A percentile compares a stretch with the other conserved stretches of the same genome.
phyloP scores from a whole-genome alignment of 176 grass and related monocot species.

The Carex pumila region DNA sequence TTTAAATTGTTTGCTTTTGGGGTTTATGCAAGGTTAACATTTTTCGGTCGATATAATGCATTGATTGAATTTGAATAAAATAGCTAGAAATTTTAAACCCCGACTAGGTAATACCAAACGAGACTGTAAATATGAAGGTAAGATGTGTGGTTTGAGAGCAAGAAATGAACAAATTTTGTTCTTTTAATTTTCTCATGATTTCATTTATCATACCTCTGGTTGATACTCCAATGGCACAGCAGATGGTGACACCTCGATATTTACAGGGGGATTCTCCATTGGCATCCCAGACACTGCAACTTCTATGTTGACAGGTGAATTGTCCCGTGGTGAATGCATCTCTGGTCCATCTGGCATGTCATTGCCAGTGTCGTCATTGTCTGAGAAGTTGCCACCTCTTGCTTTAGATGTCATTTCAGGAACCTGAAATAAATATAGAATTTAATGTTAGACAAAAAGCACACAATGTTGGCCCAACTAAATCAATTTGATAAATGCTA shows the following conservation, averaged over 20 bases:
- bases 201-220: not conserved
- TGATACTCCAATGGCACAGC: not conserved
- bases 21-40: not conserved
- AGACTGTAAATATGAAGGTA: not conserved
- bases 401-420: not conserved
- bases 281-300: not conserved
- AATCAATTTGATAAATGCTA: not conserved
- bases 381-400: not conserved
- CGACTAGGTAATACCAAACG: not conserved
- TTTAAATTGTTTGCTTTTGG: not conserved
- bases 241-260: not conserved
- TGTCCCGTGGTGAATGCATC: slow-evolving; percentile 9
- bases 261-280: not conserved
- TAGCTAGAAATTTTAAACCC: not conserved
- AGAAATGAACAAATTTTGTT: not conserved
- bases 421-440: not conserved
- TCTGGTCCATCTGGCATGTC: not conserved
- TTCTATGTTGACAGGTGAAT: not conserved
- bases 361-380: not conserved
- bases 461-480: not conserved
- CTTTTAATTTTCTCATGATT: not conserved
- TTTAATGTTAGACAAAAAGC: not conserved
- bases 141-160: not conserved
- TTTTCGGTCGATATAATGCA: not conserved
- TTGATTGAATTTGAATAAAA: not conserved